phyloP scores from a whole-genome alignment of 768 basidiomycete genomes.

The Macrocybe gigantea region DNA sequence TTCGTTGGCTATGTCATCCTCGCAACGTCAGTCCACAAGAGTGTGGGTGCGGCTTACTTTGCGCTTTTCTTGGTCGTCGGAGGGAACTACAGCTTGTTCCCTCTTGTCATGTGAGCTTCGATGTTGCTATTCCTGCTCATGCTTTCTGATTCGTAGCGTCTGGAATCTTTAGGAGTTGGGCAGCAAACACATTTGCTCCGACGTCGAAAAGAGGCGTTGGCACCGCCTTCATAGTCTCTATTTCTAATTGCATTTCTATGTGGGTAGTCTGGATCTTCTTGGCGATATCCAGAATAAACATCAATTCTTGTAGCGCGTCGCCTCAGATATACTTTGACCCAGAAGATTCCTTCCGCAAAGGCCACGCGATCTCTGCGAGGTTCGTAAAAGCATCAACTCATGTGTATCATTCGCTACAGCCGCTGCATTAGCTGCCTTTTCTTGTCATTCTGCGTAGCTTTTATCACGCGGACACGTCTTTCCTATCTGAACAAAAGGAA shows the following conservation, averaged over 20 bases:
- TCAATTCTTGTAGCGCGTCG: constrained; percentile 32
- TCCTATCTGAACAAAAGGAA: constrained; percentile 36
- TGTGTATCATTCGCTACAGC: not conserved
- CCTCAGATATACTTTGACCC: constrained; percentile 56
- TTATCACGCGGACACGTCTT: constrained; percentile 40
- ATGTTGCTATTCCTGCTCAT: not conserved
- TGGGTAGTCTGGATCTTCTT: constrained; percentile 16
- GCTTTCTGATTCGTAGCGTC: not conserved
- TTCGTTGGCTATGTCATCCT: constrained; percentile 51
- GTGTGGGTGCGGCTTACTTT: constrained; percentile 50
- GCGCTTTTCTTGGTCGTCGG: constrained; percentile 52
- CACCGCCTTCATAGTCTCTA: constrained; percentile 54
- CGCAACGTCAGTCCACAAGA: constrained; percentile 44
- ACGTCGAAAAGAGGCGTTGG: constrained; percentile 57
- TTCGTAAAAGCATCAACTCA: constrained; percentile 13
- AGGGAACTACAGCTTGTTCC: constrained; percentile 50
- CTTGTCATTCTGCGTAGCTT: constrained; percentile 34
- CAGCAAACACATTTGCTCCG: constrained; percentile 51
- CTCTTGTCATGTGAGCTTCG: constrained; percentile 46
- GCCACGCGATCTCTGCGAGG: constrained; percentile 52
- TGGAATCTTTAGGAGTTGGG: constrained; percentile 46
- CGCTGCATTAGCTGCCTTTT: constrained; percentile 32
- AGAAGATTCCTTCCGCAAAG: constrained; percentile 42
- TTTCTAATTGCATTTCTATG: constrained; percentile 56
- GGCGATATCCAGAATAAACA: not conserved